phyloP scores from a whole-genome alignment of 2,329 filamentous ascomycete species.

The Phialophora macrospora region DNA sequence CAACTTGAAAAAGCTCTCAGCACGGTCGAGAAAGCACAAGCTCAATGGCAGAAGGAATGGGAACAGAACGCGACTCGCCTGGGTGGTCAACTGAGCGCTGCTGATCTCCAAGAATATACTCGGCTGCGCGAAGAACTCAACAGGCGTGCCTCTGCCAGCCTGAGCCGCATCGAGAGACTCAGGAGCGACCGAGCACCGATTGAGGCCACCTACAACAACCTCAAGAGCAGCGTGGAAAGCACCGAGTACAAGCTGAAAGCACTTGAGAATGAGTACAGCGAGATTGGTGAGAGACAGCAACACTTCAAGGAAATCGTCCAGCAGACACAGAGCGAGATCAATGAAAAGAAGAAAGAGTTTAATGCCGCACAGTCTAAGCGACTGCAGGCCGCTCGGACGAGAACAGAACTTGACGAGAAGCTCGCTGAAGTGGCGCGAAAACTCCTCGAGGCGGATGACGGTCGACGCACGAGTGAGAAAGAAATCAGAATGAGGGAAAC shows the following conservation, averaged over 20 bases:
- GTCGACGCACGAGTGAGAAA: constrained; percentile 81
- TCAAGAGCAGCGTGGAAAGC: constrained; percentile 85
- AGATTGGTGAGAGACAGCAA: constrained; percentile 70
- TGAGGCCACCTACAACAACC: constrained; percentile 83
- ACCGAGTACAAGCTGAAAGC: constrained; percentile 75
- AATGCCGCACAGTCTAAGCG: constrained; percentile 84
- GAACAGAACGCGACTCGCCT: constrained; percentile 82
- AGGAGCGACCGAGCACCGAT: constrained; percentile 88
- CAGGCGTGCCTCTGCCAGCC: constrained; percentile 77
- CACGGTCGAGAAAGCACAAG: constrained; percentile 84
- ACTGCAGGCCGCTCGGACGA: constrained; percentile 76
- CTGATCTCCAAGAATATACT: constrained; percentile 89
- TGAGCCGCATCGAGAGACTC: constrained; percentile 83
- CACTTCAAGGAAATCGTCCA: constrained; percentile 67
- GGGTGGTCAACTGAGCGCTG: constrained; percentile 81
- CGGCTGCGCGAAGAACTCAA: constrained; percentile 82
- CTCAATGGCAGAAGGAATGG: constrained; percentile 87
- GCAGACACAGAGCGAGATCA: constrained; percentile 75
- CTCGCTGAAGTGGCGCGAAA: constrained; percentile 79
- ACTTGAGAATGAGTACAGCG: constrained; percentile 71
- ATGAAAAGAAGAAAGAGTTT: constrained; percentile 86
- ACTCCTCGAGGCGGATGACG: constrained; percentile 82
- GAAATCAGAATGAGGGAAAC: constrained; percentile 81
- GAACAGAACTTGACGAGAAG: constrained; percentile 90
- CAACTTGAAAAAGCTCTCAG: constrained; percentile 80